phyloP scores from a whole-genome alignment of 2,329 filamentous ascomycete genomes.

The Alternaria hordeiaustralica region DNA sequence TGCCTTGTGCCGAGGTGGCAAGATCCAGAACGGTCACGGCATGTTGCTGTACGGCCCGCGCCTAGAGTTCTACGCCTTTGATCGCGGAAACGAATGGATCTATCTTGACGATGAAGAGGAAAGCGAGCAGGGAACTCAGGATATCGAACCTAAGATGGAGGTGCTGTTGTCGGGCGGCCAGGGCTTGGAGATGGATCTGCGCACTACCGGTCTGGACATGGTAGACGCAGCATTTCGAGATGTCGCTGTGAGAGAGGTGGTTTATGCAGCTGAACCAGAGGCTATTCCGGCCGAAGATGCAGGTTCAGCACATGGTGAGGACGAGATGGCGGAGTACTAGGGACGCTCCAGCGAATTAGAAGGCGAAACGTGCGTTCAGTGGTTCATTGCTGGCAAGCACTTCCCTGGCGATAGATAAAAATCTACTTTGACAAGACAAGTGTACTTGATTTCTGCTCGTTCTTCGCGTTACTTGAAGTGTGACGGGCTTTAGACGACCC shows the following conservation, averaged over 20 bases:
- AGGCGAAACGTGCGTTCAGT: not conserved
- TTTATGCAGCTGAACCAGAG: not conserved
- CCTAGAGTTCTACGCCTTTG: constrained; percentile 35
- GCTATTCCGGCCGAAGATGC: not conserved
- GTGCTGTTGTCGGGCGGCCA: not conserved
- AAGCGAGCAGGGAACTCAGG: not conserved
- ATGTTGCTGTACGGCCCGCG: constrained; percentile 33
- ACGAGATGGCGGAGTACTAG: not conserved
- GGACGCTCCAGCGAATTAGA: not conserved
- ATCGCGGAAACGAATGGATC: constrained; percentile 4
- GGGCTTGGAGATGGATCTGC: constrained; percentile 14
- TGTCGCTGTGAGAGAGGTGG: constrained; percentile 1
- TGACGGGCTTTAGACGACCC: not conserved
- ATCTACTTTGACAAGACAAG: not conserved
- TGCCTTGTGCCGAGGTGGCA: constrained; percentile 18
- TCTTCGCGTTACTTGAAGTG: not conserved
- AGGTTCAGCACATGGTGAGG: not conserved
- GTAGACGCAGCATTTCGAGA: constrained; percentile 9
- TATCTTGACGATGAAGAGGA: not conserved
- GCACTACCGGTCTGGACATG: not conserved
- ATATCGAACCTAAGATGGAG: constrained; percentile 1
- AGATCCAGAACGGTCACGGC: constrained; percentile 23
- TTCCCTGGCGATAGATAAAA: not conserved
- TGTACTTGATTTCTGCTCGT: not conserved
- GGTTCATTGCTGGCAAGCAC: not conserved